A percentile compares a stretch with the other conserved stretches of the same genome.
Conservation (phyloP, 2,329 filamentous ascomycete genomes). For the Xylaria sp. region DNA sequence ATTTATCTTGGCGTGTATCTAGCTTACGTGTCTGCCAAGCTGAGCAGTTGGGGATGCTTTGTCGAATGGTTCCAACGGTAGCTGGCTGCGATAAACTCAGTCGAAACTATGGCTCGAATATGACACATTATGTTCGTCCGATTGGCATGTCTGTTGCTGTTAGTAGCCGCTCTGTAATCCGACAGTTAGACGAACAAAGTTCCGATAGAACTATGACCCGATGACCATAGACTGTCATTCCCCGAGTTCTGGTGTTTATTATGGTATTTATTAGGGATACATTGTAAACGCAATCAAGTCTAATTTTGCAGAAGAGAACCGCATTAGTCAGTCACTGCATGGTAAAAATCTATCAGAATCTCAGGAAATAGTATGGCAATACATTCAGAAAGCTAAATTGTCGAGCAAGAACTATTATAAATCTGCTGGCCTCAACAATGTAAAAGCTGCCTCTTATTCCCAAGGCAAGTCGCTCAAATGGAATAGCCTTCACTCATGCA, state of each 20-base stretch:
- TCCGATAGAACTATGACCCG: not conserved
- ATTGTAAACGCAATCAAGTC: not conserved
- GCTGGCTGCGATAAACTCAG: not conserved
- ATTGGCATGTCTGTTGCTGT: too few species aligned
- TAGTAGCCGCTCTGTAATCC: not conserved
- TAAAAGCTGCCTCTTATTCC: too few species aligned
- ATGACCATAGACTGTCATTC: not conserved
- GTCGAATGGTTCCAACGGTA: not conserved
- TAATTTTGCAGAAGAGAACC: not conserved
- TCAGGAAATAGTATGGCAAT: too few species aligned
- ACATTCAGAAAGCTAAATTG: too few species aligned
- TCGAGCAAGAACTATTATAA: too few species aligned
- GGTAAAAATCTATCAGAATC: not conserved
- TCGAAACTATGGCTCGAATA: not conserved
- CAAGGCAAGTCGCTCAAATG: too few species aligned
- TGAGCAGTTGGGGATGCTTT: not conserved
- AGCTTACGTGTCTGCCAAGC: constrained; percentile 1
- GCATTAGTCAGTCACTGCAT: not conserved
- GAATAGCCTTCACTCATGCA: too few species aligned
- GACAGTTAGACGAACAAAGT: not conserved
- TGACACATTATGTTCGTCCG: too few species aligned
- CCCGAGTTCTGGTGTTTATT: not conserved
- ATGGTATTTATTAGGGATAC: not conserved
- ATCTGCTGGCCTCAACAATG: too few species aligned
- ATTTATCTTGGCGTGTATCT: not conserved